A percentile compares a stretch with the other conserved stretches of the same genome.
These are phyloP conservation scores for Spizellomyces punctatus DNA, from an alignment of 192 early-diverging fungal genomes.

Conservation along the genomic window DNA sequence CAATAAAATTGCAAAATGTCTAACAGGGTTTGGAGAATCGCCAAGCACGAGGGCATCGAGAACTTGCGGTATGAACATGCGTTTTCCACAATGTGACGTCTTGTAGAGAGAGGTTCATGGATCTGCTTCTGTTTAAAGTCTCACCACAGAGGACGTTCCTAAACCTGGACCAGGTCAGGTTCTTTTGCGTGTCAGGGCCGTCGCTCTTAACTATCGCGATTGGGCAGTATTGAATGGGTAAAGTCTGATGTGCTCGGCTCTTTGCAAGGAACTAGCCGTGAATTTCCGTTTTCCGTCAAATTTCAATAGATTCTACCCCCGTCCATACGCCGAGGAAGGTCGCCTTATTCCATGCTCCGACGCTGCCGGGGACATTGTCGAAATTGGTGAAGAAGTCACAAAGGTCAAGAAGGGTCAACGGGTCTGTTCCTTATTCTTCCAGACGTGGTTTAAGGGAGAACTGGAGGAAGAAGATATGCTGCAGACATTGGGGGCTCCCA, in stretches of 20 bases:
- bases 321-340: not conserved
- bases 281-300: not conserved
- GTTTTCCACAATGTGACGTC: too few species aligned
- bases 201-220: constrained; percentile 5
- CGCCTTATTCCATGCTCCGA: constrained; percentile 1
- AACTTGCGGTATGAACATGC: too few species aligned
- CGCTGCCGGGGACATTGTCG: constrained; percentile 1
- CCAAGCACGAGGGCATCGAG: too few species aligned
- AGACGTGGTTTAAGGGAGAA: not conserved
- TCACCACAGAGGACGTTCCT: not conserved
- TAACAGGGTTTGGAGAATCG: too few species aligned
- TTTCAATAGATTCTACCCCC: not conserved
- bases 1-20: too few species aligned
- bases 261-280: not conserved
- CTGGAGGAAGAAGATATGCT: not conserved
- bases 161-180: not conserved
- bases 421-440: not conserved
- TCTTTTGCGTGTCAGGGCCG: constrained; percentile 1
- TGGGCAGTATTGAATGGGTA: constrained; percentile 1
- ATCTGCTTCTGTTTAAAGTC: too few species aligned
- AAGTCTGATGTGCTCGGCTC: not conserved
- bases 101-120: too few species aligned
- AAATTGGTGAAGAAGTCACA: constrained; percentile 4
- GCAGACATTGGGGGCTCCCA: constrained; percentile 4
- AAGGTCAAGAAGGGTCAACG: not conserved